Evolutionary conservation across 1,139 yeast genomes (phyloP), one percentile per base, ranked within the genome.

Genomic region (Diutina ranongensis): DNA sequence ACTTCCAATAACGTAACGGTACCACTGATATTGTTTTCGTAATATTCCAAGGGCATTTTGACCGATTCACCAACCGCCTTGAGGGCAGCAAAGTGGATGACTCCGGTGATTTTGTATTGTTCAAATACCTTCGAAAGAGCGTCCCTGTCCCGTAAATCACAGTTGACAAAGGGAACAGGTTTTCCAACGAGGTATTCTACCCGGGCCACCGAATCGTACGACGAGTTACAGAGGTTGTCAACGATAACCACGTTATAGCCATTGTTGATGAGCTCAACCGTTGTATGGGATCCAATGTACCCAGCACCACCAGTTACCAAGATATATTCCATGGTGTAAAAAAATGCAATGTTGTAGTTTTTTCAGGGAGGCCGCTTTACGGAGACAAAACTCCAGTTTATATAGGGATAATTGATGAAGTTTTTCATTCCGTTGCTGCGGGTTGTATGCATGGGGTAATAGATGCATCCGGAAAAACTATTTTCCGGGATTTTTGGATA

Each of bases 281-380:
- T 83, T 2, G 92, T 81, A 58, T 84, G 94, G 16, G 92, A 81
- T 25, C 94, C 94, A 56, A 85, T 83, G 62, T 85, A 85, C 31
- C 95, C 94, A 32, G 94, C 87, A 47, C 94, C 94, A 44, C 94
- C 94, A 31, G 94, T 83, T 33, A 85, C 89, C 49, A 84, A 68
- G 48, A 83, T 80, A 58, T 70, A 71, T 16, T 51, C 40, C 40
- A 35, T 35, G n/a, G 34, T 25, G 28, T 10, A 25, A 25, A 25
- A 25, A 25, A 32, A 35, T 35, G 38, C 21, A 20, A 35, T 20
- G 38, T 35, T 35, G 38, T 35, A 35, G 21, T 35, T 35, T 35
- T 16, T 35, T 20, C 12, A 15, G n/a, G 12, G n/a, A n/a, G n/a
- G n/a, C n/a, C n/a, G n/a, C n/a, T n/a, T n/a, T n/a, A n/a, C n/a